Evolutionary conservation across 2,329 filamentous ascomycete genomes (phyloP).

Genomic region (Allantophomopsis cytisporea): DNA sequence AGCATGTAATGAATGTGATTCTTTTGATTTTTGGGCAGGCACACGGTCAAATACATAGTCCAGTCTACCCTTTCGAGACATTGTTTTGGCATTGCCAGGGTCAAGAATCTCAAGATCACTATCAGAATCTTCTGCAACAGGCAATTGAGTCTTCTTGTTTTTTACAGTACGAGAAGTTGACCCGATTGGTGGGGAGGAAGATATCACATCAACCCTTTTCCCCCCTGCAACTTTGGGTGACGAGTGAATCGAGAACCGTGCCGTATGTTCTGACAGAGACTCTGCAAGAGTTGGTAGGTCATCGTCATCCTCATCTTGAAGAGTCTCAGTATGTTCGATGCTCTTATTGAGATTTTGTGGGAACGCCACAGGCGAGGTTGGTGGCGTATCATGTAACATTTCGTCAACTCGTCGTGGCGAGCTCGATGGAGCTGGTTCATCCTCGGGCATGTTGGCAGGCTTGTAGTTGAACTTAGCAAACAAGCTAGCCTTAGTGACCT

Average conservation of each 20-base stretch:
- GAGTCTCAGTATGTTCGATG: neutral
- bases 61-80: slow-evolving; percentile 30
- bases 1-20: slow-evolving; percentile 48
- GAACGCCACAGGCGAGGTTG: slow-evolving; percentile 48
- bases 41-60: slow-evolving; percentile 57
- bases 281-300: slow-evolving; percentile 26
- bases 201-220: too few species aligned
- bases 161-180: slow-evolving; percentile 26
- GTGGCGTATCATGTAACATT: slow-evolving; percentile 49
- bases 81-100: slow-evolving; percentile 20
- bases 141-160: slow-evolving; percentile 32
- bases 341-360: slow-evolving; percentile 7
- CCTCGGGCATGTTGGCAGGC: slow-evolving; percentile 19
- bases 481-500: slow-evolving; percentile 69
- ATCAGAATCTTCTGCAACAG: slow-evolving; percentile 20
- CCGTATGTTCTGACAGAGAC: slow-evolving; percentile 11
- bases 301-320: slow-evolving; percentile 13
- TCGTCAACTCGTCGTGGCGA: slow-evolving; percentile 32
- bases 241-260: too few species aligned
- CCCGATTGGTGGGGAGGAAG: too few species aligned
- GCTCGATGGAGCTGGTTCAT: slow-evolving; percentile 39
- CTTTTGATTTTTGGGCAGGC: slow-evolving; percentile 47
- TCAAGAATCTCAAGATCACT: slow-evolving; percentile 25
- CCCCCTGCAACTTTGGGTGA: too few species aligned
- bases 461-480: slow-evolving; percentile 75